phyloP scores from a whole-genome alignment of 2,329 filamentous ascomycete species.

The Paraphaeosphaeria minitans region DNA sequence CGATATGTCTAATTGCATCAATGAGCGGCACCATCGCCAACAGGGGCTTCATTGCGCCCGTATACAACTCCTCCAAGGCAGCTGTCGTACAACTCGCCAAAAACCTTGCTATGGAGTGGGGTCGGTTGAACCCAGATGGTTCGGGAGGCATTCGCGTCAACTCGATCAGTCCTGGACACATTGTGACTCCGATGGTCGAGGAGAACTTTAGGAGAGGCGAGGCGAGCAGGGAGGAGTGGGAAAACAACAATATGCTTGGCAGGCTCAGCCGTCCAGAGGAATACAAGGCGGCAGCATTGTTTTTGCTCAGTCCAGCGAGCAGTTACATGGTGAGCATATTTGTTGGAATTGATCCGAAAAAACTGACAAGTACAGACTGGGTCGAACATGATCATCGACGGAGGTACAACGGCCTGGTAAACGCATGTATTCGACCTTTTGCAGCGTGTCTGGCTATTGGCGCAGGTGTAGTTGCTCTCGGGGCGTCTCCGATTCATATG shows the following conservation, averaged over 20 bases:
- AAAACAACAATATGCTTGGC: constrained; percentile 80
- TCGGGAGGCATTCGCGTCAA: constrained; percentile 75
- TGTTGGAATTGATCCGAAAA: background rate
- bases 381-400: constrained; percentile 41
- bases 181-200: constrained; percentile 81
- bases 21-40: constrained; percentile 67
- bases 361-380: constrained; percentile 31
- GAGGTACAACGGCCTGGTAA: constrained; percentile 43
- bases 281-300: constrained; percentile 42
- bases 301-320: constrained; percentile 42
- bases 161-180: constrained; percentile 78
- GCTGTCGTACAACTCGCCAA: constrained; percentile 72
- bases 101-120: constrained; percentile 74
- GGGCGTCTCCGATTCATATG: too few relatives aligned
- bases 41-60: constrained; percentile 65
- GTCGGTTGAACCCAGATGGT: constrained; percentile 49
- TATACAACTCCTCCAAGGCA: constrained; percentile 78
- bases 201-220: constrained; percentile 73
- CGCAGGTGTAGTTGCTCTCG: too few relatives aligned
- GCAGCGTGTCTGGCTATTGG: background rate
- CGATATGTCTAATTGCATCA: constrained; percentile 65
- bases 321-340: constrained; percentile 40
- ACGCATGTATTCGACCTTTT: constrained; percentile 13
- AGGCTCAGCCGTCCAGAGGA: constrained; percentile 41
- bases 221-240: constrained; percentile 70